phyloP scores from a whole-genome alignment of 1,284 basidiomycete species.

The Polyporus tsugae region DNA sequence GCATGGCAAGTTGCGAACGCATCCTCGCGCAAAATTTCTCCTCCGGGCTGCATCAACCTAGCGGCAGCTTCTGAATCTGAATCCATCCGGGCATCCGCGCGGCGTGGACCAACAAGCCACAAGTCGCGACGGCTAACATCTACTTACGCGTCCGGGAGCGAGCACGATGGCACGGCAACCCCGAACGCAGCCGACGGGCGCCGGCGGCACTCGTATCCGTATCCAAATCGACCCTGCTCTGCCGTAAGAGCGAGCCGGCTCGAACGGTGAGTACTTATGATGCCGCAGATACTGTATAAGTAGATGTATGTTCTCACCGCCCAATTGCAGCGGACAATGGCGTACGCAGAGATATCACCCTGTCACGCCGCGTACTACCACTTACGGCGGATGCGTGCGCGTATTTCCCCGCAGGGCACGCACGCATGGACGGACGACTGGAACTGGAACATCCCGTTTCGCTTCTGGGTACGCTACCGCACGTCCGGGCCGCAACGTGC shows the following conservation, averaged over 20 bases:
- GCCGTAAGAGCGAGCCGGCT: not conserved
- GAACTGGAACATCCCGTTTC: not conserved
- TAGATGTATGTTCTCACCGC: not conserved
- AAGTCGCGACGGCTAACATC: conserved; percentile 2
- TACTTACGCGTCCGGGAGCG: not conserved
- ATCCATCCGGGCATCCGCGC: not conserved
- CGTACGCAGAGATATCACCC: not conserved
- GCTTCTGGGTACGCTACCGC: not conserved
- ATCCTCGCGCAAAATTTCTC: not conserved
- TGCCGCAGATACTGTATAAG: not conserved
- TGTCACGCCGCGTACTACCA: not conserved
- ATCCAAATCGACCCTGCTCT: conserved; percentile 1
- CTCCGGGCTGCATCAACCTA: not conserved
- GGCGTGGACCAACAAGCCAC: conserved; percentile 7
- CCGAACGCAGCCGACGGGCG: not conserved
- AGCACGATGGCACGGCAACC: conserved; percentile 1
- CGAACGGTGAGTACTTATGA: not conserved
- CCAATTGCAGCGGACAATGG: not conserved
- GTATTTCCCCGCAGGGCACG: not conserved
- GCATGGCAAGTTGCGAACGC: not conserved
- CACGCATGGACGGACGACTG: not conserved
- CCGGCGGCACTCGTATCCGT: not conserved
- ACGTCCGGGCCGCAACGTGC: conserved; percentile 7
- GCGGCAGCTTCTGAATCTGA: not conserved
- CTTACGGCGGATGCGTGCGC: not conserved